Base-by-base conservation (phyloP, 2,329 filamentous ascomycete genomes). In the Plectosphaerella sp. region DNA sequence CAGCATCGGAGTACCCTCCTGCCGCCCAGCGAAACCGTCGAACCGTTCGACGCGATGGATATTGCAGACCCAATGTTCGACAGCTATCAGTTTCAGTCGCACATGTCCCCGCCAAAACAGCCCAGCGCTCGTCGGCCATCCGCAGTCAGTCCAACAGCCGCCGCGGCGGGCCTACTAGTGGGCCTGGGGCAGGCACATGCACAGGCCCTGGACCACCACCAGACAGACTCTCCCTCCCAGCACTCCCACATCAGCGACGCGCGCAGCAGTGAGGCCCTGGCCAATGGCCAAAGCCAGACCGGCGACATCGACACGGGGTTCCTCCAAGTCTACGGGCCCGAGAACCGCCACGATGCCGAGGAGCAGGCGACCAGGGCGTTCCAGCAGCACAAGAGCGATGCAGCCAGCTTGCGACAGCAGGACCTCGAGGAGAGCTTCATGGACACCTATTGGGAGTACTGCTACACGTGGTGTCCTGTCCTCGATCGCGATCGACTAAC, bases 381-480 rank as follows among this genome's bases (percentile, higher is more conserved):
- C 15, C 51, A 67, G 7, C 61, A 62, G 8, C 57, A 57, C 4
- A 59, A 59, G 10, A 51, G 58, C 14, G 52, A 53, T 14, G 47
- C 54, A 3, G 57, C 62, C 0, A 58, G 58, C 47, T 49, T 54
- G 0, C 58, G 55, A 8, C 58, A 59, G 25, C 58, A 59, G 24
- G 65, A 66, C 7, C 61, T 73, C 0, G 66, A 68, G 43, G 65
- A 72, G 45, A 71, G 65, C 25, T 74, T 73, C 52, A 62, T 64
- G 4, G 72, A 74, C 35, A 74, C 71, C 0, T 74, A 74, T 33
- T 68, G 64, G 28, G 67, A 73, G 47, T 72, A 72, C 51, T 72
- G 68, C 49, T 72, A 72, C 42, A 52, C 70, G 1, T 74, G 70
- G 69, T 74, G 71, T 52, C 72, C 72, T 2, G 66, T 74, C 0